A percentile compares a stretch with the other conserved stretches of the same genome.
Evolutionary conservation across 2,329 filamentous ascomycete genomes (phyloP).

Genomic region (Zasmidium cellare): DNA sequence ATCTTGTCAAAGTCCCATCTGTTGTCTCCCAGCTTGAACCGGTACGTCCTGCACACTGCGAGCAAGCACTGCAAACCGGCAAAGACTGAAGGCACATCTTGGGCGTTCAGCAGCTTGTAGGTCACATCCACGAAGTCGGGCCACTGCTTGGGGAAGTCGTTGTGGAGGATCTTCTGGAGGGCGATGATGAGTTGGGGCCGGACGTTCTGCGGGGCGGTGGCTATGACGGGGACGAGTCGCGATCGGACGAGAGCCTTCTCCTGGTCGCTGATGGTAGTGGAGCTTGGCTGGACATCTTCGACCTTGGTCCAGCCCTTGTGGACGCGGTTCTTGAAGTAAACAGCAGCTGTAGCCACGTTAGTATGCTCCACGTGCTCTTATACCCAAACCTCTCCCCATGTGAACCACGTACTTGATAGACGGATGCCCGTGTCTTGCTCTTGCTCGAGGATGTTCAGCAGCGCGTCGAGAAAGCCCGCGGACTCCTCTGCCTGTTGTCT

Average conservation of each 20-base stretch:
- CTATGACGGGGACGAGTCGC: conserved; percentile 85
- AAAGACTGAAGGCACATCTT: conserved; percentile 83
- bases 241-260: conserved; percentile 87
- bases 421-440: conserved; percentile 85
- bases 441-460: conserved; percentile 84
- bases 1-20: conserved; percentile 91
- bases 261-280: conserved; percentile 73
- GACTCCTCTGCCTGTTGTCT: conserved; percentile 76
- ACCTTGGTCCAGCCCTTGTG: conserved; percentile 83
- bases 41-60: conserved; percentile 91
- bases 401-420: conserved; percentile 69
- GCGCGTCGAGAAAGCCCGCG: conserved; percentile 83
- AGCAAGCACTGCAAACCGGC: conserved; percentile 92
- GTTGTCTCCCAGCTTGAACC: conserved; percentile 85
- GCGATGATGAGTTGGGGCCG: conserved; percentile 92
- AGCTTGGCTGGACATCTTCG: conserved; percentile 63
- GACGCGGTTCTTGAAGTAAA: conserved; percentile 97
- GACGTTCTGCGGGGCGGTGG: conserved; percentile 69
- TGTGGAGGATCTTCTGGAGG: conserved; percentile 92
- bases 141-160: conserved; percentile 94
- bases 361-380: conserved; percentile 4
- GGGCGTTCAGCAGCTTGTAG: conserved; percentile 80
- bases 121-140: conserved; percentile 93
- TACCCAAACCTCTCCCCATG: background rate
- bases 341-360: conserved; percentile 65